phyloP scores from a whole-genome alignment of 768 basidiomycete genomes.

The Dentipellis sp. region DNA sequence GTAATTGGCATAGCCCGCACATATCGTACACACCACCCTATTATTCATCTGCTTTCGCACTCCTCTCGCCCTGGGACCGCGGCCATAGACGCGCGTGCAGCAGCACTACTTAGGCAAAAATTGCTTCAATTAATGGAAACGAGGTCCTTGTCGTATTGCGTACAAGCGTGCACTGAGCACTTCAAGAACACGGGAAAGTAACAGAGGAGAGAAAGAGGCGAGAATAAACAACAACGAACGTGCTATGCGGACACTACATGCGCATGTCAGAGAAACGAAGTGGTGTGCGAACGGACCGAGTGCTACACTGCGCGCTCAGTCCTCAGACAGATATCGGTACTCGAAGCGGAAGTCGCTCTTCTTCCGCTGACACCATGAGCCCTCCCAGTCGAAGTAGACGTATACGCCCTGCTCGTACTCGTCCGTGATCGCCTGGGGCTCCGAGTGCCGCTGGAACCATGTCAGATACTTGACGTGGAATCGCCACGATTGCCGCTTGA shows the following conservation, averaged over 20 bases:
- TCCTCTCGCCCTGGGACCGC: not conserved
- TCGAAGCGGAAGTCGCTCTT: slow-evolving; percentile 98
- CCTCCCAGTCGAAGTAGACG: slow-evolving; percentile 99
- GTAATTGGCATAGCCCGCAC: slow-evolving; percentile 24
- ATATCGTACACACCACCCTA: not conserved
- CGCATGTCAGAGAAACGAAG: not conserved
- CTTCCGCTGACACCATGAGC: slow-evolving; percentile 96
- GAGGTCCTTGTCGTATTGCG: not conserved
- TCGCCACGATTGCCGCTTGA: slow-evolving; percentile 97
- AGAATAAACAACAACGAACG: not conserved
- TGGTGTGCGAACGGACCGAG: not conserved
- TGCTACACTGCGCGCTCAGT: slow-evolving; percentile 31
- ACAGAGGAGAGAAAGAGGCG: not conserved
- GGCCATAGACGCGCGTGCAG: not conserved
- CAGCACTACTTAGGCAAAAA: too few relatives aligned
- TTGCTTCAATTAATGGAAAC: not conserved
- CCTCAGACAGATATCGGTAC: slow-evolving; percentile 91
- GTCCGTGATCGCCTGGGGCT: slow-evolving; percentile 97
- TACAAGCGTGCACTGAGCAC: not conserved
- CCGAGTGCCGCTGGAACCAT: slow-evolving; percentile 98
- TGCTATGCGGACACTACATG: not conserved
- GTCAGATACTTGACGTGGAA: slow-evolving; percentile 99
- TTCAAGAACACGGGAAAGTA: not conserved
- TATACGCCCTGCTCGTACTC: slow-evolving; percentile 99
- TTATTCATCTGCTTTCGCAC: not conserved